Percentiles rank a stretch among this genome's conserved stretches.
Conservation (phyloP, 2,329 filamentous ascomycete species). For the Aspergillus brunneoviolaceus region DNA sequence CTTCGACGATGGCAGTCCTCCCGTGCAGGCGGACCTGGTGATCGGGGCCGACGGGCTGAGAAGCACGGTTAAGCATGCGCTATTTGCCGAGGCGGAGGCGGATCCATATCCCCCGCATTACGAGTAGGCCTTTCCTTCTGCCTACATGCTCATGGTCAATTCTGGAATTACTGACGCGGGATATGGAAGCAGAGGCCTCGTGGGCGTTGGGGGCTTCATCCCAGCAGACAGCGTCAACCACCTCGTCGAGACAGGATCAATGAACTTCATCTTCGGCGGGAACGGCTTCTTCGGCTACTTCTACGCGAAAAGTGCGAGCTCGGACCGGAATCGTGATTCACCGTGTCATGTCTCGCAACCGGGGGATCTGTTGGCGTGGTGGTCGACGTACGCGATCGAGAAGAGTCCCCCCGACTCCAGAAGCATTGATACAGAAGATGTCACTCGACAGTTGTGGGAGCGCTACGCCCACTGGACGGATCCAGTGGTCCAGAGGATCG, state of each 20-base stretch:
- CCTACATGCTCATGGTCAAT: not conserved
- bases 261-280: conserved; percentile 48
- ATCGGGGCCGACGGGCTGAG: conserved; percentile 46
- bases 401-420: conserved; percentile 31
- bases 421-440: conserved; percentile 29
- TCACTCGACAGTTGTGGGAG: conserved; percentile 38
- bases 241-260: conserved; percentile 37
- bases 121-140: conserved; percentile 30
- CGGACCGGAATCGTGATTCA: conserved; percentile 24
- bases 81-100: conserved; percentile 36
- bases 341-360: conserved; percentile 28
- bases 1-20: conserved; percentile 36
- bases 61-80: conserved; percentile 34
- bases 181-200: conserved; percentile 33
- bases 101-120: conserved; percentile 42
- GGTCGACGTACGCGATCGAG: conserved; percentile 45
- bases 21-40: conserved; percentile 42
- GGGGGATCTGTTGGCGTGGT: conserved; percentile 43
- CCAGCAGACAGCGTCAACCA: conserved; percentile 27
- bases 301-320: conserved; percentile 28
- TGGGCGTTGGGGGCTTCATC: conserved; percentile 50
- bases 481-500: conserved; percentile 44
- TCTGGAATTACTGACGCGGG: not conserved
- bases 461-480: conserved; percentile 50
- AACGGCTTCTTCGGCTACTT: conserved; percentile 55